phyloP scores from a whole-genome alignment of 495 filamentous ascomycete genomes.

The Penicillium cosmopolitanum region DNA sequence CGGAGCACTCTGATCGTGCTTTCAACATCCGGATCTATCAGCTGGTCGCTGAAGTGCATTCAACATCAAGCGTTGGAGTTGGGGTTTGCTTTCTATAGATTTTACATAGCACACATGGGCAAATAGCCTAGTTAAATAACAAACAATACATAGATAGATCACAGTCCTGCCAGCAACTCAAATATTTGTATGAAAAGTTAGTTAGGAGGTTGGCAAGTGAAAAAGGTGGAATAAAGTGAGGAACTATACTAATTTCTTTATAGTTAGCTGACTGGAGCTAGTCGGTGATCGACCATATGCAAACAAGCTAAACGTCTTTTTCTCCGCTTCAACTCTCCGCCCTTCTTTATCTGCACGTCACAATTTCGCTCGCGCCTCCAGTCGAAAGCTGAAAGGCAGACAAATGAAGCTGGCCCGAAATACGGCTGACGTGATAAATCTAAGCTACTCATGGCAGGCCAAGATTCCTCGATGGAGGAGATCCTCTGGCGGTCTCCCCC shows the following conservation, averaged over 20 bases:
- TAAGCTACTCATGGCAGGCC: slow-evolving; percentile 38
- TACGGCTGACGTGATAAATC: background rate
- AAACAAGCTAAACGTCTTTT: slow-evolving; percentile 42
- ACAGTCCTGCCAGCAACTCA: background rate
- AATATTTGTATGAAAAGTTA: too few species aligned
- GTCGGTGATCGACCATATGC: slow-evolving; percentile 22
- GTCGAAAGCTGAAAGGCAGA: background rate
- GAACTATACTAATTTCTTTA: too few species aligned
- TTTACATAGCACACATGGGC: background rate
- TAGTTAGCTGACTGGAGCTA: too few species aligned
- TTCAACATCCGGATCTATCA: slow-evolving; percentile 39
- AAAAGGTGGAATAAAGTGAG: too few species aligned
- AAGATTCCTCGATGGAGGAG: slow-evolving; percentile 73
- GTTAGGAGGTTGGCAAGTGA: too few species aligned
- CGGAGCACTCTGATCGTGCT: slow-evolving; percentile 19
- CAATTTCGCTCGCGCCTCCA: background rate
- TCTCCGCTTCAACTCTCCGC: slow-evolving; percentile 22
- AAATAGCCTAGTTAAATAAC: background rate
- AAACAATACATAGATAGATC: background rate
- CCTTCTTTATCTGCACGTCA: slow-evolving; percentile 14
- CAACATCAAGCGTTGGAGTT: slow-evolving; percentile 41
- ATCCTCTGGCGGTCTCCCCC: slow-evolving; percentile 72
- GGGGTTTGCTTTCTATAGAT: slow-evolving; percentile 13
- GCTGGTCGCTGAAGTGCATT: slow-evolving; percentile 30
- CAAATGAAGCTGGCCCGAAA: slow-evolving; percentile 4